Evolutionary conservation across 441 rosid species (phyloP), one percentile per base, ranked within the genome.

Genomic region (Heliophila coronopifolia): DNA sequence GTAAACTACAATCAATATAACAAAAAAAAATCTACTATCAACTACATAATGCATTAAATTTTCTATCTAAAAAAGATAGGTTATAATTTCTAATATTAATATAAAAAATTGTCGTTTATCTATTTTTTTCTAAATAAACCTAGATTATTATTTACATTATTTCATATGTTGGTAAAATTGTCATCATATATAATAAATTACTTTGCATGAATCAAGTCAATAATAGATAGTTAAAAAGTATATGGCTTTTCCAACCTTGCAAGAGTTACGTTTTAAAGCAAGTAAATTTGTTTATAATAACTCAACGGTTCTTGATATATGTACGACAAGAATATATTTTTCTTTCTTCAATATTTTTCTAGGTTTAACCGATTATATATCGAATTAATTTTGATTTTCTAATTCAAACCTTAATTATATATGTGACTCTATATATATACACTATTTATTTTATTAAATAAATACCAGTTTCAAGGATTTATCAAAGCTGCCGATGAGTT

Each of bases 201-300:
- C 11, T 34, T 35, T 45, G 14, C 15, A 35, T 26, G 24, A 47
- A 37, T 20, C 16, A 49, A 15, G 35, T 50, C 11, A 40, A 33
- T 23, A 24, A 4, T 15, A 43, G 41, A 31, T 33, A 33, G 14
- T 41, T 18, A 7, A 17, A 41, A 40, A 15, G 2, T 7, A 6
- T 7, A 18, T 24, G 46, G 53, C 52, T 42, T 50, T 50, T 51
- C 45, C 45, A 18, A 34, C 46, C 32, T 33, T 42, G 45, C 19
- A 51, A 60, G 52, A 60, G 46, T 34, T 51, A 13, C 5, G 44
- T 60, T 17, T 12, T 13, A 33, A 11, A 59, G 32, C 20, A 11
- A 18, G 33, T 37, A 40, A 23, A 16, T 23, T 49, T 17, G 11
- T 38, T 28, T 19, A 2, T 49, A 22, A 24, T 14, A 20, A 39